Percentiles rank a stretch among this genome's conserved stretches.
These are phyloP conservation scores for Jimgerdemannia flammicorona DNA, from an alignment of 192 early-diverging fungal genomes.

Conservation along the genomic window DNA sequence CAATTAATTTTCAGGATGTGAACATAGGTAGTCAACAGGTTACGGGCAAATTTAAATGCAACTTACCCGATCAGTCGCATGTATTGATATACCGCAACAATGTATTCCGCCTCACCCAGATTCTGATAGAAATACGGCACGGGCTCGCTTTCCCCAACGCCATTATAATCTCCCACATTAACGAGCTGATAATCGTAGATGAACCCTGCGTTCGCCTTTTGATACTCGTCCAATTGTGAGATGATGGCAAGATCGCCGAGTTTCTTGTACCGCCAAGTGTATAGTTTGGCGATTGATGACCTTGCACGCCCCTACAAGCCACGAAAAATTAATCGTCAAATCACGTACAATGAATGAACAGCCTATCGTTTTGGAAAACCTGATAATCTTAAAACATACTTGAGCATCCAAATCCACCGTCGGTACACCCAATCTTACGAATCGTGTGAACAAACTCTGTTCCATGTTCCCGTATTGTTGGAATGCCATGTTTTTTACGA, in stretches of 20 bases:
- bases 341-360: too few relatives aligned
- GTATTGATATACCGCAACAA: slow-evolving; percentile 94
- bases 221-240: slow-evolving; percentile 45
- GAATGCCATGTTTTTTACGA: slow-evolving; percentile 86
- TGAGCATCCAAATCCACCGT: slow-evolving; percentile 82
- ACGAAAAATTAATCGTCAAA: neutral
- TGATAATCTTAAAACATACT: slow-evolving; percentile 15
- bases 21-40: slow-evolving; percentile 9
- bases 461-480: slow-evolving; percentile 90
- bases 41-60: neutral
- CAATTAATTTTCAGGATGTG: neutral
- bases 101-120: slow-evolving; percentile 95
- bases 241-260: slow-evolving; percentile 66
- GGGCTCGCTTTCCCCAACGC: slow-evolving; percentile 84
- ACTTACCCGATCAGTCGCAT: slow-evolving; percentile 86
- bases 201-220: slow-evolving; percentile 82
- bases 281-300: slow-evolving; percentile 75
- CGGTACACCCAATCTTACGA: slow-evolving; percentile 93
- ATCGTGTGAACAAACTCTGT: slow-evolving; percentile 89
- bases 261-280: slow-evolving; percentile 77
- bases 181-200: slow-evolving; percentile 84
- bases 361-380: neutral
- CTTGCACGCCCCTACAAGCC: slow-evolving; percentile 73
- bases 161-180: slow-evolving; percentile 74
- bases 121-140: slow-evolving; percentile 91